phyloP scores from a whole-genome alignment of 2,329 filamentous ascomycete species.

The Cercospora sesami region DNA sequence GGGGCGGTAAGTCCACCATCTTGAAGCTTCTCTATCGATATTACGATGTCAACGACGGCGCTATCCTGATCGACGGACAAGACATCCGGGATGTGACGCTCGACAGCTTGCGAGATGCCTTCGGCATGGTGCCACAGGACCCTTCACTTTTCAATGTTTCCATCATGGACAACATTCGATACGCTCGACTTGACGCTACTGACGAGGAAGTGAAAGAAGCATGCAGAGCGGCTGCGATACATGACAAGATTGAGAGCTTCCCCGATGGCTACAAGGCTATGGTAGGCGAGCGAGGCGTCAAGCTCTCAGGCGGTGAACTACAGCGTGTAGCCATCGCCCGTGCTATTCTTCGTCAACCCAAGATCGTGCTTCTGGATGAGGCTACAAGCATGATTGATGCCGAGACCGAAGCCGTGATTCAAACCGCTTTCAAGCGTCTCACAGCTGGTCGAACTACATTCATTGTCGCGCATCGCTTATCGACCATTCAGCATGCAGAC shows the following conservation, averaged over 20 bases:
- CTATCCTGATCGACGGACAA: slow-evolving; percentile 59
- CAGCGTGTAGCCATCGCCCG: slow-evolving; percentile 77
- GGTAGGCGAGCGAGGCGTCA: slow-evolving; percentile 75
- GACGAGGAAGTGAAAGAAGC: slow-evolving; percentile 62
- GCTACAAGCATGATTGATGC: slow-evolving; percentile 69
- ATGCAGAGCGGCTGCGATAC: slow-evolving; percentile 62
- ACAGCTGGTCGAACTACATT: slow-evolving; percentile 67
- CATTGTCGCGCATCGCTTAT: slow-evolving; percentile 75
- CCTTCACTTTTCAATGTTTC: slow-evolving; percentile 64
- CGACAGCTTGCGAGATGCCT: slow-evolving; percentile 56
- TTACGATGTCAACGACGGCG: slow-evolving; percentile 58
- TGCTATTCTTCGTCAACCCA: slow-evolving; percentile 66
- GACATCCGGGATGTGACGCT: slow-evolving; percentile 61
- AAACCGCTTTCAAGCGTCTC: slow-evolving; percentile 59
- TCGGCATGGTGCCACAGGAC: slow-evolving; percentile 67
- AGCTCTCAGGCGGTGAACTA: slow-evolving; percentile 81
- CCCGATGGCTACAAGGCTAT: slow-evolving; percentile 68
- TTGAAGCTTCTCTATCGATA: slow-evolving; percentile 62
- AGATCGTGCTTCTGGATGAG: slow-evolving; percentile 71
- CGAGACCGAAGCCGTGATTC: slow-evolving; percentile 55
- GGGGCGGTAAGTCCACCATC: slow-evolving; percentile 63
- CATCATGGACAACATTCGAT: slow-evolving; percentile 65
- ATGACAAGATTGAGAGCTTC: slow-evolving; percentile 63
- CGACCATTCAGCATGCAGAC: slow-evolving; percentile 75
- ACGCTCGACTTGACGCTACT: slow-evolving; percentile 61